Percentiles rank a stretch among this genome's conserved stretches.
These are phyloP conservation scores for Lepraria neglecta DNA, from an alignment of 495 filamentous ascomycete genomes.

Conservation along the genomic window DNA sequence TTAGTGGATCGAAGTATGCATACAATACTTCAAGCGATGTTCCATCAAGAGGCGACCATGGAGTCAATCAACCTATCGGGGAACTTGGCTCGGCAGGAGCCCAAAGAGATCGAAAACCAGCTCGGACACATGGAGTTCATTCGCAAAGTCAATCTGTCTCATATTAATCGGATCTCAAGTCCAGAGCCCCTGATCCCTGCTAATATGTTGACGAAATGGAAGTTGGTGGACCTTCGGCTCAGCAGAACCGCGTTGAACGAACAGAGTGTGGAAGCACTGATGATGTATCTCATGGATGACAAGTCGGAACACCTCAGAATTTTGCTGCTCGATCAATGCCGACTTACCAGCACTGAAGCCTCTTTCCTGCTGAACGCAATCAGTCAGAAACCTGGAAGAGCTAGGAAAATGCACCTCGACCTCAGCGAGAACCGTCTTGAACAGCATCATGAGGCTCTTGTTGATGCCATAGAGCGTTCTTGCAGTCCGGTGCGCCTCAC, in stretches of 20 bases:
- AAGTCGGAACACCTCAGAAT: constrained; percentile 60
- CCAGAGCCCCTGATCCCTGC: constrained; percentile 58
- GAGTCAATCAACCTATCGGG: constrained; percentile 73
- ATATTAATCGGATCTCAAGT: constrained; percentile 56
- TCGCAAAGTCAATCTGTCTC: constrained; percentile 64
- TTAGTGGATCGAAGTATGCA: constrained; percentile 42
- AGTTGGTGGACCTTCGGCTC: constrained; percentile 65
- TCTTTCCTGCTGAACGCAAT: constrained; percentile 75
- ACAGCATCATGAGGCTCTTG: constrained; percentile 60
- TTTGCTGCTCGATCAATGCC: constrained; percentile 71
- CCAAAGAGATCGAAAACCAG: constrained; percentile 54
- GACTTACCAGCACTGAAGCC: constrained; percentile 68
- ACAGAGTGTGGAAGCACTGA: constrained; percentile 51
- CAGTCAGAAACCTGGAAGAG: constrained; percentile 41
- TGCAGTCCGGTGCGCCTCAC: constrained; percentile 65
- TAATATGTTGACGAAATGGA: constrained; percentile 65
- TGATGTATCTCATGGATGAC: constrained; percentile 55
- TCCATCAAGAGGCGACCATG: constrained; percentile 62
- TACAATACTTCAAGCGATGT: constrained; percentile 33
- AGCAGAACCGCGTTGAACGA: constrained; percentile 58
- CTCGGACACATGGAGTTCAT: constrained; percentile 63
- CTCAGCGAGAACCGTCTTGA: constrained; percentile 80
- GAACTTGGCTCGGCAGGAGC: constrained; percentile 65
- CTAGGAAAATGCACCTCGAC: constrained; percentile 66
- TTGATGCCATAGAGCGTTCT: constrained; percentile 57